phyloP scores from a whole-genome alignment of 2,329 filamentous ascomycete genomes.

The Fusarium penzigii region DNA sequence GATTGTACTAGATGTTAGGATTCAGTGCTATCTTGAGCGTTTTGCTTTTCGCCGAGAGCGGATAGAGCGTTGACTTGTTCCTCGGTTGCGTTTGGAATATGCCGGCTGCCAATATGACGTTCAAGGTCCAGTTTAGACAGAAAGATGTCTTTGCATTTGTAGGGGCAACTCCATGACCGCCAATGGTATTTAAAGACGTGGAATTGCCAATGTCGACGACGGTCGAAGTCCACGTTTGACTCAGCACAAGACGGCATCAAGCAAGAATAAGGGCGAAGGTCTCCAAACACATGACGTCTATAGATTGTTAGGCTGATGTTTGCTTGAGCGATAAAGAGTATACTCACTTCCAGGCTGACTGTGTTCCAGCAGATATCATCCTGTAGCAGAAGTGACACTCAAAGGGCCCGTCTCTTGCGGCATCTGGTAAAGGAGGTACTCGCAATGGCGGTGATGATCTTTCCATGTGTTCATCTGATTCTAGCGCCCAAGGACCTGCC shows the following conservation, averaged over 20 bases:
- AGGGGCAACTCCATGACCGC: slow-evolving; percentile 24
- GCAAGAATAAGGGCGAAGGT: slow-evolving; percentile 42
- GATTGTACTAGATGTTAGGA: no score
- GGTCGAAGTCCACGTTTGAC: slow-evolving; percentile 19
- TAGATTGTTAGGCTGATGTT: not conserved
- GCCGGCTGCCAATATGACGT: not conserved
- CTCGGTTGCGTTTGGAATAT: not conserved
- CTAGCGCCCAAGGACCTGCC: not conserved
- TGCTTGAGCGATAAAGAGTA: not conserved
- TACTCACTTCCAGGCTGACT: slow-evolving; percentile 34
- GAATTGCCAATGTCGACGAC: slow-evolving; percentile 23
- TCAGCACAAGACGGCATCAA: slow-evolving; percentile 28
- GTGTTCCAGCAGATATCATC: slow-evolving; percentile 31
- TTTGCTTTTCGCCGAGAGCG: not conserved
- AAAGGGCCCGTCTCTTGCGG: slow-evolving; percentile 29
- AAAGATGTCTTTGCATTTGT: slow-evolving; percentile 11
- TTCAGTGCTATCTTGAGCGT: not conserved
- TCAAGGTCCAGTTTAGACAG: not conserved
- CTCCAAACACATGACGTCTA: slow-evolving; percentile 38
- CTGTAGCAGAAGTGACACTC: slow-evolving; percentile 44
- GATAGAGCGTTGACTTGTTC: not conserved
- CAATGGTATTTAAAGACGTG: slow-evolving; percentile 29
- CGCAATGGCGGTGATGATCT: not conserved
- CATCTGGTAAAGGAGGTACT: slow-evolving; percentile 27
- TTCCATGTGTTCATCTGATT: not conserved